phyloP scores from a whole-genome alignment of 2,329 filamentous ascomycete genomes.

The Endoconidiophora polonica region DNA sequence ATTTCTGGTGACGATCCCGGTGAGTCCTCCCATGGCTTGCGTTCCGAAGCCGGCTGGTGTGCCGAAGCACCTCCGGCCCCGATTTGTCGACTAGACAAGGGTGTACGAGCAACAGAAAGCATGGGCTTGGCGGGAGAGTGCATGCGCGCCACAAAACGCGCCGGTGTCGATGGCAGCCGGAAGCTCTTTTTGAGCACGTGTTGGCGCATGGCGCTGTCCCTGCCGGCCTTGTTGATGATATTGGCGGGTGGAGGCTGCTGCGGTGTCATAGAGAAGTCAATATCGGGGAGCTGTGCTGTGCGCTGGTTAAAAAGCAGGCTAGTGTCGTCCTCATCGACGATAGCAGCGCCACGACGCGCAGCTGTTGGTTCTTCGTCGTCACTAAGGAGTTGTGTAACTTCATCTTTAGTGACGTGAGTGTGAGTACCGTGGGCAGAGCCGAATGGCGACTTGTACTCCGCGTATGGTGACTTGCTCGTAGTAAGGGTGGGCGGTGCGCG shows the following conservation, averaged over 20 bases:
- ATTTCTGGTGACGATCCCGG: slow-evolving; percentile 61
- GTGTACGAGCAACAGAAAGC: not conserved
- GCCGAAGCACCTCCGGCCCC: no score
- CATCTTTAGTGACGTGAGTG: slow-evolving; percentile 45
- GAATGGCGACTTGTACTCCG: slow-evolving; percentile 47
- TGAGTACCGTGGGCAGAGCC: slow-evolving; percentile 36
- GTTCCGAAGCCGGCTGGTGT: not conserved
- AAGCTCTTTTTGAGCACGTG: slow-evolving; percentile 92
- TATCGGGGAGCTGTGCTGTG: slow-evolving; percentile 38
- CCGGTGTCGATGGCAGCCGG: slow-evolving; percentile 79
- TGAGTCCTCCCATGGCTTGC: slow-evolving; percentile 22
- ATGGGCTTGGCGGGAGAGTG: slow-evolving; percentile 6
- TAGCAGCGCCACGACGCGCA: not conserved
- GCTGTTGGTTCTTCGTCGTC: slow-evolving; percentile 22
- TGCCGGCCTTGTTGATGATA: slow-evolving; percentile 18
- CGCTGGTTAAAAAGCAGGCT: slow-evolving; percentile 35
- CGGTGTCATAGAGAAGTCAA: slow-evolving; percentile 32
- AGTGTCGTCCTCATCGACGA: slow-evolving; percentile 27
- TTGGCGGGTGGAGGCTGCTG: slow-evolving; percentile 40
- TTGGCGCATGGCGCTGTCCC: slow-evolving; percentile 68
- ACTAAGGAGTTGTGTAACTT: slow-evolving; percentile 20
- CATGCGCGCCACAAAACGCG: slow-evolving; percentile 31
- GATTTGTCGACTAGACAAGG: no score
- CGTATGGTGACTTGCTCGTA: slow-evolving; percentile 34
- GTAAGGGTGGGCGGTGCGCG: slow-evolving; percentile 32